These are phyloP conservation scores for Sanghuangporus baumii DNA, from an alignment of 1,284 basidiomycete species.

Conservation along the genomic window DNA sequence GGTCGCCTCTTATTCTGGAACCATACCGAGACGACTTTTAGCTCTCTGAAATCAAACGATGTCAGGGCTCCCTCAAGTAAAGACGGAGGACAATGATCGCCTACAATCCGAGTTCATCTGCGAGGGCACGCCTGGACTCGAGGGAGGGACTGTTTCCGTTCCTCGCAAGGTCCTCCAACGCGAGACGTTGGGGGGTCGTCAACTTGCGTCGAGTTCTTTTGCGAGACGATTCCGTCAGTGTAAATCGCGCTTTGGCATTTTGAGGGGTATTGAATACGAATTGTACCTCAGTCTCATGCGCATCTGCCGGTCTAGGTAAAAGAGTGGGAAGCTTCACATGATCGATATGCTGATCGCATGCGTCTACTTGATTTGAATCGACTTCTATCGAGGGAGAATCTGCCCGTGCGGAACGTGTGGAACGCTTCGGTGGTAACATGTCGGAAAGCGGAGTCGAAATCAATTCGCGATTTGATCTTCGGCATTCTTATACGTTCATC, in stretches of 20 bases:
- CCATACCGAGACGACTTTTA: conserved; percentile 16
- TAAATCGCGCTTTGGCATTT: background rate
- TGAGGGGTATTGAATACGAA: background rate
- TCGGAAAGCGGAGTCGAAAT: background rate
- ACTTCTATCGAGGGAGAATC: background rate
- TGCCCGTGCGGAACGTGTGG: conserved; percentile 8
- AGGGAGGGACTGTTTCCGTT: background rate
- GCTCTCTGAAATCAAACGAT: conserved; percentile 2
- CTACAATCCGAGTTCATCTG: conserved; percentile 10
- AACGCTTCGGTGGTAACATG: conserved; percentile 17
- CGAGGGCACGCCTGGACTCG: conserved; percentile 4
- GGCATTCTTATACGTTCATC: background rate
- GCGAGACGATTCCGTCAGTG: background rate
- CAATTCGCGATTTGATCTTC: background rate
- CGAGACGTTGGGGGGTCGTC: conserved; percentile 3
- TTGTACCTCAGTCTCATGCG: background rate
- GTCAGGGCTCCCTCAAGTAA: background rate
- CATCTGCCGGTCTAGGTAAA: background rate
- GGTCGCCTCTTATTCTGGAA: conserved; percentile 18
- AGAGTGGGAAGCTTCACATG: background rate
- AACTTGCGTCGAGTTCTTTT: conserved; percentile 11
- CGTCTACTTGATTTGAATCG: background rate
- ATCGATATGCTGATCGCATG: background rate
- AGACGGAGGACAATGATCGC: background rate
- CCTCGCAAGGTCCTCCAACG: conserved; percentile 8